Conservation (phyloP, 345 rosid species). For the Citrus australasica region DNA sequence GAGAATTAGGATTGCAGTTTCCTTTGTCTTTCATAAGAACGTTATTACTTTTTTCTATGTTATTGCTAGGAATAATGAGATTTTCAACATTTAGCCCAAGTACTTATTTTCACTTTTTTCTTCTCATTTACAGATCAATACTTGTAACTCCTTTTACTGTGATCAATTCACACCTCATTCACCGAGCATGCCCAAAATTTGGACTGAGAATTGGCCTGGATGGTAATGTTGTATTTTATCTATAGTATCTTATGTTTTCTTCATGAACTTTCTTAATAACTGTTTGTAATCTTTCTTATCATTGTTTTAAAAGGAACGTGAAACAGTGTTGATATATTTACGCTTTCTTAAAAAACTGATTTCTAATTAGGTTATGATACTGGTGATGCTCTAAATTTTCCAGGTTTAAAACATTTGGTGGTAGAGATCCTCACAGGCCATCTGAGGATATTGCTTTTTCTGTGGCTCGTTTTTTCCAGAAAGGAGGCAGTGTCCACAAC, state of each 20-base stretch:
- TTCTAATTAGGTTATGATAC: constrained; percentile 3
- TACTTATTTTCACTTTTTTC: neutral
- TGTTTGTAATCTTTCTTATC: neutral
- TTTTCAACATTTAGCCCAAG: neutral
- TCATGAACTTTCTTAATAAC: neutral
- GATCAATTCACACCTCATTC: constrained; percentile 73
- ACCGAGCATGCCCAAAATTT: constrained; percentile 81
- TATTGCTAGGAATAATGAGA: neutral
- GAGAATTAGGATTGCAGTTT: neutral
- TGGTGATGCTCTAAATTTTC: neutral
- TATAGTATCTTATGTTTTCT: neutral
- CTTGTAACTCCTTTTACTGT: constrained; percentile 89
- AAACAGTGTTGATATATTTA: neutral
- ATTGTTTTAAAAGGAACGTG: neutral
- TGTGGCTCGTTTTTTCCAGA: constrained; percentile 92
- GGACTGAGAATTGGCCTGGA: constrained; percentile 99
- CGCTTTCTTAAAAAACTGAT: neutral
- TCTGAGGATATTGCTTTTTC: constrained; percentile 81
- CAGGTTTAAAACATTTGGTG: constrained; percentile 95
- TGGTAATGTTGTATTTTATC: constrained; percentile 48
- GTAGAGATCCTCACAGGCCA: constrained; percentile 88
- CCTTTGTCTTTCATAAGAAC: neutral
- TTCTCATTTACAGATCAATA: constrained; percentile 56
- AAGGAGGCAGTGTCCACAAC: constrained; percentile 87
- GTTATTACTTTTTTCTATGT: neutral